Conservation (phyloP, 2,329 filamentous ascomycete species). For the Ophiosphaerella herpotricha region DNA sequence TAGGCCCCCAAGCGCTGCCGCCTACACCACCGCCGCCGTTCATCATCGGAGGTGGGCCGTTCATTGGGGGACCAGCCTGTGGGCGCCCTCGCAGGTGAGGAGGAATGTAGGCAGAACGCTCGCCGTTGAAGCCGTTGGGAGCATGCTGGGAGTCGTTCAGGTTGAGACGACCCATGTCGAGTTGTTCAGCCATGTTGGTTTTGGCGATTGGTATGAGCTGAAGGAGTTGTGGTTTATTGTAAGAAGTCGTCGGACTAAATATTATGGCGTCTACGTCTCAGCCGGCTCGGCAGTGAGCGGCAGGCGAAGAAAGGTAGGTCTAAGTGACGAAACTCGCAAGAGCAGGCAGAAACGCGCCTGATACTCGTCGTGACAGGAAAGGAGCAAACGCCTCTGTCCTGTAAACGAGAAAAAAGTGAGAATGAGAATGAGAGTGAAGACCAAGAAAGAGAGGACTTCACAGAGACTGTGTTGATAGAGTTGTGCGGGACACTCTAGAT, state of each 20-base stretch:
- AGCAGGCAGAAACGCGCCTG: slow-evolving; percentile 48
- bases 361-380: slow-evolving; percentile 47
- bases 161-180: slow-evolving; percentile 78
- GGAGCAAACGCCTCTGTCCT: slow-evolving; percentile 44
- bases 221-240: slow-evolving; percentile 5
- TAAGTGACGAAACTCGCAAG: slow-evolving; percentile 38
- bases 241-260: slow-evolving; percentile 13
- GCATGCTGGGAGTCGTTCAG: slow-evolving; percentile 70
- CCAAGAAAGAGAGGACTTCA: slow-evolving; percentile 48
- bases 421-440: slow-evolving; percentile 47
- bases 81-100: slow-evolving; percentile 72
- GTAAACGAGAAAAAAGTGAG: slow-evolving; percentile 46
- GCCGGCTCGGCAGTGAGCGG: slow-evolving; percentile 38
- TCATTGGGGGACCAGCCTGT: slow-evolving; percentile 43
- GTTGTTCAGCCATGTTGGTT: slow-evolving; percentile 57
- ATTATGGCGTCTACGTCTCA: slow-evolving; percentile 28
- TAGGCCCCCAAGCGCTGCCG: slow-evolving; percentile 65
- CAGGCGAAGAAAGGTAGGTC: slow-evolving; percentile 34
- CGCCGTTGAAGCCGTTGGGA: slow-evolving; percentile 54
- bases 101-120: slow-evolving; percentile 79
- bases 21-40: slow-evolving; percentile 60
- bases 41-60: slow-evolving; percentile 50
- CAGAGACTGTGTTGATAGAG: slow-evolving; percentile 35
- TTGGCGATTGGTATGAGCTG: slow-evolving; percentile 11
- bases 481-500: slow-evolving; percentile 39